Base-by-base conservation (phyloP, 148 eudicot genomes). In the Agrostemma githago region DNA sequence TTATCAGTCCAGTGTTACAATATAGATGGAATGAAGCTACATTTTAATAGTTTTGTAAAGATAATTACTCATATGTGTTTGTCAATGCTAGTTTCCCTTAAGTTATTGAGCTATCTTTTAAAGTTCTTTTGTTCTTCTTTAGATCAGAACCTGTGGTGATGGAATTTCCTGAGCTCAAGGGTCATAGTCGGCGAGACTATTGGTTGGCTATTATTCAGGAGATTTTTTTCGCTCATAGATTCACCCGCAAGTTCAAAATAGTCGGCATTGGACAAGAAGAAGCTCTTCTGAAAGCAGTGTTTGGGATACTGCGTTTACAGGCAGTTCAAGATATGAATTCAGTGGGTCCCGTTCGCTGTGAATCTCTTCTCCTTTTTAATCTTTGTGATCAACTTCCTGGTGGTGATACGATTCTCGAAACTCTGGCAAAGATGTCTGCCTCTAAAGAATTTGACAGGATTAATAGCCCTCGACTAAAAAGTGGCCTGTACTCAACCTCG, bases 141-240 rank as follows among this genome's bases (percentile, higher is more conserved):
- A 94, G 98, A 82, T 75, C 89, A 72, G 96, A 94, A 75, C 97
- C 96, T 26, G 86, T 88, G 74, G 64, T 91, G 21, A 84, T 92
- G 97, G 97, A 94, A 84, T 90, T 94, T 78, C 98, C 98, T 66
- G 97, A 94, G 88, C 93, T 94, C 34, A 94, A 94, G 86, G 98
- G 98, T 65, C 97, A 94, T 78, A 79, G 88, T 68, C 95, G 97
- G 65, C 91, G 98, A 77, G 96, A 94, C 80, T 94, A 89, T 81
- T 94, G 97, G 97, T 79, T 94, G 66, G 90, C 96, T 44, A 84
- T 90, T 74, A 90, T 92, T 64, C 89, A 84, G 67, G 97, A 94
- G 82, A 80, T 94, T 71, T 77, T 91, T 62, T 83, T 84, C 57
- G 93, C 76, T 43, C 97, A 94, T 77, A 86, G 83, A 81, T 94